These are phyloP conservation scores for Ceratocystiopsis minuta DNA, from an alignment of 2,329 filamentous ascomycete genomes.

Conservation along the genomic window DNA sequence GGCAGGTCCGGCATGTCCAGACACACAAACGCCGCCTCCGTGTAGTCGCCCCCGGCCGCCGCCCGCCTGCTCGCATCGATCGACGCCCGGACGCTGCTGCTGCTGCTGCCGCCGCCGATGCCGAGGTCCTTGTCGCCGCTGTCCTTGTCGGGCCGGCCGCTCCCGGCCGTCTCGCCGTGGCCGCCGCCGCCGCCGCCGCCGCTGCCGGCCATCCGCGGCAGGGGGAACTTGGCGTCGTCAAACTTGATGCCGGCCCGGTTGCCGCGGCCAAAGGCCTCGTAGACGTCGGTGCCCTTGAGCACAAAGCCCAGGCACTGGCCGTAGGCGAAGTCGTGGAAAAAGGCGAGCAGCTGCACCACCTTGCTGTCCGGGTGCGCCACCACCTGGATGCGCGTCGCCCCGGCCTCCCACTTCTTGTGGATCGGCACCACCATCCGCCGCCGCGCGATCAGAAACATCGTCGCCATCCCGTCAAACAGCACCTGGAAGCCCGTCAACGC, in stretches of 20 bases:
- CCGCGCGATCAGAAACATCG: slow-evolving; percentile 63
- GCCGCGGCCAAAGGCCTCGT: slow-evolving; percentile 48
- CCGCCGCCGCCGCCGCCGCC: slow-evolving; percentile 13
- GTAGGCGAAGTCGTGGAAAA: slow-evolving; percentile 76
- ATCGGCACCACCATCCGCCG: slow-evolving; percentile 81
- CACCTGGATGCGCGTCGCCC: slow-evolving; percentile 61
- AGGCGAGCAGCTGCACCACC: slow-evolving; percentile 60
- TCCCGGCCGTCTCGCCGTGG: not conserved
- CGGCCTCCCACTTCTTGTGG: slow-evolving; percentile 85
- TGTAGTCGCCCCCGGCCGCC: too few relatives aligned
- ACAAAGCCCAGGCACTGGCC: slow-evolving; percentile 80
- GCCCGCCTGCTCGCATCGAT: too few relatives aligned
- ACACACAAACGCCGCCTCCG: slow-evolving; percentile 53
- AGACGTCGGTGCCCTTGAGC: slow-evolving; percentile 67
- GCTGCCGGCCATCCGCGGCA: slow-evolving; percentile 44
- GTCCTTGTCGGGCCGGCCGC: too few relatives aligned
- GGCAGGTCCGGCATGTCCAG: slow-evolving; percentile 78
- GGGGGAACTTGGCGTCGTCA: slow-evolving; percentile 77
- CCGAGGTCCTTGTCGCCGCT: not conserved
- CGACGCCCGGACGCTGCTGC: slow-evolving; percentile 12
- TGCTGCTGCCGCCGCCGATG: slow-evolving; percentile 12
- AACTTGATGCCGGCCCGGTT: slow-evolving; percentile 61
- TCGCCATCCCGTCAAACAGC: slow-evolving; percentile 53
- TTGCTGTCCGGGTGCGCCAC: slow-evolving; percentile 52
- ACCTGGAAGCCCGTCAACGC: slow-evolving; percentile 69